Base-by-base conservation (phyloP, 805 yeast genomes). In the Candida argentea region DNA sequence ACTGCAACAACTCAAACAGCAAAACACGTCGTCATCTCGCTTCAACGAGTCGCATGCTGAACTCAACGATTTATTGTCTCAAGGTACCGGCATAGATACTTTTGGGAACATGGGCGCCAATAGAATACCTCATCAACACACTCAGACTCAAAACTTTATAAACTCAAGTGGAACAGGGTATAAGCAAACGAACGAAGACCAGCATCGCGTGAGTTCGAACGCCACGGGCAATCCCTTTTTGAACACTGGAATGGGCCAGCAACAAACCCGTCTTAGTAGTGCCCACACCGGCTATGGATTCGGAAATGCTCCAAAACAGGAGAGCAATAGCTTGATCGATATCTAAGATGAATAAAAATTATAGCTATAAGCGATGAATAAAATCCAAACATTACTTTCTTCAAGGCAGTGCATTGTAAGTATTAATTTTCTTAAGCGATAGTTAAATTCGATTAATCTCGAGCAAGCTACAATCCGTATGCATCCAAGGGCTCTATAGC, bases 251-350 rank as follows among this genome's bases (percentile, higher is more conserved):
- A 81, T 50, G 22, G 60, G 61, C 2, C 40, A 33, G 28, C 44
- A 38, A 22, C 44, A 33, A 23, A 48, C 34, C 29, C 30, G 20
- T 8, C 34, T 85, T 34, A 73, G 78, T 27, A 87, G 94, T 5
- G 76, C 91, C 3, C 77, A 81, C 46, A 87, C 97, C 2, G 97
- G 97, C 3, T 86, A 75, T 48, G 97, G 97, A 1, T 87, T 87
- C 55, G 96, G 96, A 27, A 87, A 86, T 42, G 84, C 60, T 13
- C 52, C 20, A 18, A 53, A 47, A 15, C 46, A 44, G 20, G 47
- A 46, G 33, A 46, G 48, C 29, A 41, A 42, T 14, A 62, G 67
- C 38, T 60, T 64, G 49, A 64, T 63, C 42, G 70, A 63, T 43
- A 63, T 63, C 33, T 63, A 38, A 39, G 3, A 15, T 13, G 6